Evolutionary conservation across 1,139 yeast genomes (phyloP).

Genomic region (Pichiaceae sp.): DNA sequence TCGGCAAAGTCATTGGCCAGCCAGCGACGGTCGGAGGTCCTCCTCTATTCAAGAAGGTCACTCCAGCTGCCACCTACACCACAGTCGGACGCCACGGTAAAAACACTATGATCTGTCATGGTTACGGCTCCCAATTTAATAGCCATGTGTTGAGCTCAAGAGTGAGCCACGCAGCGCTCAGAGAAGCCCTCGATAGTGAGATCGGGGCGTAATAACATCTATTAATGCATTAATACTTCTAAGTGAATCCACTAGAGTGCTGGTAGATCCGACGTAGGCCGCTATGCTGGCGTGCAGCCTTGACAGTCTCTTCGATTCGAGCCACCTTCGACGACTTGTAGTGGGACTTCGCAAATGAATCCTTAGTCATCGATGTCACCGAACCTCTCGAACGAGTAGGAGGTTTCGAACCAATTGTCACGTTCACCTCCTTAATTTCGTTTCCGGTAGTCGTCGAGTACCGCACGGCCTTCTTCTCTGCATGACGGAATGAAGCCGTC

Average conservation of each 20-base stretch:
- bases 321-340: conserved; percentile 12
- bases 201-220: conserved; percentile 3
- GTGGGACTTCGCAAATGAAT: not conserved
- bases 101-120: conserved; percentile 34
- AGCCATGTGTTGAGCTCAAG: conserved; percentile 33
- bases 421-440: conserved; percentile 20
- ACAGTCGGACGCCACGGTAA: conserved; percentile 37
- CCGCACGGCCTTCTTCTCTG: conserved; percentile 9
- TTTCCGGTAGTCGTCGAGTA: conserved; percentile 19
- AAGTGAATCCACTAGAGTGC: conserved; percentile 1
- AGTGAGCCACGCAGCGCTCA: conserved; percentile 33
- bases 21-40: conserved; percentile 9
- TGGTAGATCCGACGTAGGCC: conserved; percentile 6
- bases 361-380: conserved; percentile 16
- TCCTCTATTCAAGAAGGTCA: not conserved
- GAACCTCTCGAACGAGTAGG: conserved; percentile 17
- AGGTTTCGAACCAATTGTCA: conserved; percentile 19
- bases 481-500: conserved; percentile 13
- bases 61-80: conserved; percentile 30
- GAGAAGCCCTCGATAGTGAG: conserved; percentile 32
- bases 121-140: conserved; percentile 31
- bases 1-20: conserved; percentile 19
- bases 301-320: conserved; percentile 16
- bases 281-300: conserved; percentile 11
- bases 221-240: not conserved